These are phyloP conservation scores for Agrocybe pediades DNA, from an alignment of 768 basidiomycete species.

Conservation along the genomic window DNA sequence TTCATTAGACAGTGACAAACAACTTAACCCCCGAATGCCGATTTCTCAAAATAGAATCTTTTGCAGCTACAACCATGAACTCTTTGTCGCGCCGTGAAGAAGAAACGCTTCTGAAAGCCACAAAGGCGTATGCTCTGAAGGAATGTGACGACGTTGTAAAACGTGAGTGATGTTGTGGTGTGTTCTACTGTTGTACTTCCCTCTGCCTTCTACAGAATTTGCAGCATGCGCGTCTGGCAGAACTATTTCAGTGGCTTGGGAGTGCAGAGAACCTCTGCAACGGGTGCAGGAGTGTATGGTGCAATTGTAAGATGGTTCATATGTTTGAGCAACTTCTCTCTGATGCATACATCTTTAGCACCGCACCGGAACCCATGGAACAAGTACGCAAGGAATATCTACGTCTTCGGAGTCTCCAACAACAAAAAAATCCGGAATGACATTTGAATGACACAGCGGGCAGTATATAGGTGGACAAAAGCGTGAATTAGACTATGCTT, in stretches of 20 bases:
- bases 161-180: slow-evolving; percentile 43
- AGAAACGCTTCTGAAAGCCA: slow-evolving; percentile 79
- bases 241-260: slow-evolving; percentile 84
- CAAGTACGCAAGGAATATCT: slow-evolving; percentile 72
- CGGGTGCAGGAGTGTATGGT: slow-evolving; percentile 78
- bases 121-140: slow-evolving; percentile 76
- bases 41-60: neutral
- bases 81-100: slow-evolving; percentile 87
- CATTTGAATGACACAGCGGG: neutral
- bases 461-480: neutral
- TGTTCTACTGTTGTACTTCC: neutral
- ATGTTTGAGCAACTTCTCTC: neutral
- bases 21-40: neutral
- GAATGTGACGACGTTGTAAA: slow-evolving; percentile 78
- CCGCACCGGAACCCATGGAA: slow-evolving; percentile 75
- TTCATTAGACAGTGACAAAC: neutral
- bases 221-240: slow-evolving; percentile 83
- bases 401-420: slow-evolving; percentile 50
- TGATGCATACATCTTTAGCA: slow-evolving; percentile 42
- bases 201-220: slow-evolving; percentile 54
- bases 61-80: slow-evolving; percentile 53
- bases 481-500: neutral
- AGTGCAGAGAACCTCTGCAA: slow-evolving; percentile 70
- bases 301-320: slow-evolving; percentile 59
- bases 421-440: slow-evolving; percentile 1